Conservation (phyloP, 106 monocot species). For the Cymbidium sinense region DNA sequence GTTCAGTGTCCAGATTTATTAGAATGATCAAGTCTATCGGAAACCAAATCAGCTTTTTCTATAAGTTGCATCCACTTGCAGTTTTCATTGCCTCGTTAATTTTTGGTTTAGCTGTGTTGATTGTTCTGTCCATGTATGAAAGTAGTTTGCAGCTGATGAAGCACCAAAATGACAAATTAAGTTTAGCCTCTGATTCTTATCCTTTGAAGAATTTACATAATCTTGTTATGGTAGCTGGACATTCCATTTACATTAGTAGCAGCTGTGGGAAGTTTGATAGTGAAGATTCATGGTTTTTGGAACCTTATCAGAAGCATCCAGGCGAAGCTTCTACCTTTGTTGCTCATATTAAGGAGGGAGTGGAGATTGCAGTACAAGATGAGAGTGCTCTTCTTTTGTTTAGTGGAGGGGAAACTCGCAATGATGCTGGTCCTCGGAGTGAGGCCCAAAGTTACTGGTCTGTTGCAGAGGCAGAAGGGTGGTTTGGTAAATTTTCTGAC, state of each 20-base stretch:
- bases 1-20: slow-evolving; percentile 8
- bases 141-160: slow-evolving; percentile 44
- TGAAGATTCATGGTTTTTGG: slow-evolving; percentile 94
- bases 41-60: slow-evolving; percentile 36
- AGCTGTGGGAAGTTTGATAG: slow-evolving; percentile 71
- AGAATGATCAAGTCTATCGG: slow-evolving; percentile 36
- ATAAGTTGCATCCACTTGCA: slow-evolving; percentile 58
- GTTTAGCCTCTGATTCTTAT: slow-evolving; percentile 23
- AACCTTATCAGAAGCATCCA: slow-evolving; percentile 80
- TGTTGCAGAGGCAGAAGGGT: slow-evolving; percentile 81
- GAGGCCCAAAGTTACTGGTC: slow-evolving; percentile 98
- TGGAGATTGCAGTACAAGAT: slow-evolving; percentile 66
- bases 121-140: slow-evolving; percentile 52
- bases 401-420: slow-evolving; percentile 97
- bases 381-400: slow-evolving; percentile 80
- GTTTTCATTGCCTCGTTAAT: slow-evolving; percentile 47
- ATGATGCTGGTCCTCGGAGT: slow-evolving; percentile 83
- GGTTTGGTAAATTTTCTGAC: slow-evolving; percentile 69
- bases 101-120: slow-evolving; percentile 45
- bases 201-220: slow-evolving; percentile 62
- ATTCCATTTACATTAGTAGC: slow-evolving; percentile 82
- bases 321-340: slow-evolving; percentile 91
- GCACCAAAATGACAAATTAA: slow-evolving; percentile 17
- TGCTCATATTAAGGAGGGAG: slow-evolving; percentile 75
- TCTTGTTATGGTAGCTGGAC: slow-evolving; percentile 97